Evolutionary conservation across 768 basidiomycete genomes (phyloP), one percentile per base, ranked within the genome.

Genomic region (Leucosporidium yakuticum): DNA sequence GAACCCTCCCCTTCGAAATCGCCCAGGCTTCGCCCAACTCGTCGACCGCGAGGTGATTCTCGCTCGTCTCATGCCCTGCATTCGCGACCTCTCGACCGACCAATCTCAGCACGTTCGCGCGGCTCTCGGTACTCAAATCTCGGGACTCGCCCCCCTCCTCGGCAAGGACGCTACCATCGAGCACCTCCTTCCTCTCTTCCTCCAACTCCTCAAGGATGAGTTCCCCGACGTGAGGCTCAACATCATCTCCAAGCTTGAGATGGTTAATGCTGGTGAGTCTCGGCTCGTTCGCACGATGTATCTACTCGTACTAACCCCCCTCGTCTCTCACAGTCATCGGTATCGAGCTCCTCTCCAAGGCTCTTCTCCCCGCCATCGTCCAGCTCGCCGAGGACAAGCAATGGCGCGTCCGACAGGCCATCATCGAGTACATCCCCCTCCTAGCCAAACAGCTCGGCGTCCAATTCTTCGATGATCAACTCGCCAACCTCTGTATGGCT

Each of bases 311-410:
- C 20, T 15, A 27, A 49, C 20, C 29, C 25, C 0, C 9, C n/a
- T 23, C 8, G 2, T 44, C 1, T 34, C 12, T n/a, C 20, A 3
- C 70, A 94, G 96, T 98, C n/a, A 98, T 99, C 73, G 96, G 96
- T 56, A 96, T 98, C 75, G 91, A 97, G 69, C 83, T 92, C 36
- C 81, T 99, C 61, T 91, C 92, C 1, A 92, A 94, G 73, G 94
- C 91, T 73, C 87, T 99, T 48, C 85, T 99, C 36, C 96, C 96
- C 14, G 96, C 96, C 48, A 98, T 99, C 73, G 90, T 98, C 70
- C 91, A 98, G 77, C 83, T 99, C 44, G 96, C 96, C 12, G 95
- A 98, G 79, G 96, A 99, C 82, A 99, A 98, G 79, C 96, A 96
- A 69, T 99, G 96, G 96, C 89, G 96, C 34, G 95, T 99, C 25